Evolutionary conservation across 805 yeast species (phyloP).

Genomic region (Komagataella phaffii): DNA sequence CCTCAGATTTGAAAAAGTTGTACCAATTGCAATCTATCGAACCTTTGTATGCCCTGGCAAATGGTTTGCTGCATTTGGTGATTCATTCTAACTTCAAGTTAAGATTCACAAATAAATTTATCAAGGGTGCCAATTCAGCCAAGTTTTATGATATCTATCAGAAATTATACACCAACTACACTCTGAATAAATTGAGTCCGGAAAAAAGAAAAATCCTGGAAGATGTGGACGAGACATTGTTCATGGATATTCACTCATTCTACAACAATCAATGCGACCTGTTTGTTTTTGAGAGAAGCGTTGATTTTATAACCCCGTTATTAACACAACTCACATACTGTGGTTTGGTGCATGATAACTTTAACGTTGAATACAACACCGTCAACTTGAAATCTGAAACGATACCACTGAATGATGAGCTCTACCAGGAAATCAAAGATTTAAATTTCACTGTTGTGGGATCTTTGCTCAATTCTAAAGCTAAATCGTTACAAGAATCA

Average conservation of each 20-base stretch:
- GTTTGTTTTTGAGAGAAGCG: constrained; percentile 64
- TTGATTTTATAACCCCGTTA: constrained; percentile 61
- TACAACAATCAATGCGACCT: constrained; percentile 44
- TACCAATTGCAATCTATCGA: constrained; percentile 31
- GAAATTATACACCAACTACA: constrained; percentile 14
- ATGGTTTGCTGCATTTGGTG: constrained; percentile 32
- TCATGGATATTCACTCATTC: constrained; percentile 19
- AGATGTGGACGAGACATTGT: constrained; percentile 20
- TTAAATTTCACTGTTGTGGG: constrained; percentile 77
- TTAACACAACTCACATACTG: constrained; percentile 68
- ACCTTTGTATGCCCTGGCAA: constrained; percentile 33
- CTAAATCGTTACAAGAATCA: constrained; percentile 55
- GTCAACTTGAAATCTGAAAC: constrained; percentile 10
- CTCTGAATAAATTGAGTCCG: constrained; percentile 18
- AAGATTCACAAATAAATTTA: constrained; percentile 39
- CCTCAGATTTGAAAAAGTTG: constrained; percentile 9
- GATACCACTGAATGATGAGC: constrained; percentile 22
- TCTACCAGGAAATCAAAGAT: constrained; percentile 39
- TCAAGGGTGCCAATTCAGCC: constrained; percentile 46
- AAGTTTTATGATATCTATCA: constrained; percentile 30
- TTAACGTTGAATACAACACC: constrained; percentile 32
- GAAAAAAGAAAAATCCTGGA: constrained; percentile 17
- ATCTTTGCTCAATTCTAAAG: constrained; percentile 50
- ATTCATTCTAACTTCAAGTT: constrained; percentile 23
- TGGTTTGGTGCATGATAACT: constrained; percentile 69